A percentile compares a stretch with the other conserved stretches of the same genome.
Evolutionary conservation across 495 filamentous ascomycete genomes (phyloP).

Genomic region (Penicillium argentinense): DNA sequence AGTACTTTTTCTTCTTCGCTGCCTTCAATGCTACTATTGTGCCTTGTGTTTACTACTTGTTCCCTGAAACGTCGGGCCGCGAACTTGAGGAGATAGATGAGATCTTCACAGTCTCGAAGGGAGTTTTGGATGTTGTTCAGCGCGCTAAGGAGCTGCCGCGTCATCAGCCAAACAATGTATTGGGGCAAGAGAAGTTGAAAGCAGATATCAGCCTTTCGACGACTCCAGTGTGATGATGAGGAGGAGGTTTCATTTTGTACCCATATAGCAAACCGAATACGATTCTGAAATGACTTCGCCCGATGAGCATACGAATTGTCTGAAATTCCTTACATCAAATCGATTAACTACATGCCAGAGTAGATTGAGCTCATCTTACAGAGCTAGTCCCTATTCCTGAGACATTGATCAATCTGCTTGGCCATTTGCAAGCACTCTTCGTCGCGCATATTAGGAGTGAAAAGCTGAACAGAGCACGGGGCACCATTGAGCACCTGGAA

Average conservation of each 20-base stretch:
- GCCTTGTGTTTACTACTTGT: conserved; percentile 57
- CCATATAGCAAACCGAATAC: too few species aligned
- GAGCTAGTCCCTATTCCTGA: conserved; percentile 5
- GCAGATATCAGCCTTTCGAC: not conserved
- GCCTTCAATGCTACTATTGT: conserved; percentile 59
- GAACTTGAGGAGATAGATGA: conserved; percentile 52
- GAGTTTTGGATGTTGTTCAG: conserved; percentile 19
- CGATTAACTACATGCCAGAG: not conserved
- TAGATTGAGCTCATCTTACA: not conserved
- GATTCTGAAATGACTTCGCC: too few species aligned
- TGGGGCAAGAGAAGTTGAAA: not conserved
- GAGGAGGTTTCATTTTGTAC: too few species aligned
- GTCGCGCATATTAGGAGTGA: conserved; percentile 26
- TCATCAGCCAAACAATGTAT: not conserved
- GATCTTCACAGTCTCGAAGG: conserved; percentile 36
- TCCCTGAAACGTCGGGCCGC: conserved; percentile 57
- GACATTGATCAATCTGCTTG: conserved; percentile 19
- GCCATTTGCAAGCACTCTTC: conserved; percentile 28
- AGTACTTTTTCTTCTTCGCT: conserved; percentile 25
- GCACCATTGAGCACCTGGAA: conserved; percentile 18
- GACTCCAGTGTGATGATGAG: not conserved
- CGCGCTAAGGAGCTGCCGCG: conserved; percentile 14
- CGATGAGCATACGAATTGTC: too few species aligned
- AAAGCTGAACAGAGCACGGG: conserved; percentile 22
- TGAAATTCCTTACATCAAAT: too few species aligned